Conservation (phyloP, 179 eudicot species). For the Silene vulgaris region DNA sequence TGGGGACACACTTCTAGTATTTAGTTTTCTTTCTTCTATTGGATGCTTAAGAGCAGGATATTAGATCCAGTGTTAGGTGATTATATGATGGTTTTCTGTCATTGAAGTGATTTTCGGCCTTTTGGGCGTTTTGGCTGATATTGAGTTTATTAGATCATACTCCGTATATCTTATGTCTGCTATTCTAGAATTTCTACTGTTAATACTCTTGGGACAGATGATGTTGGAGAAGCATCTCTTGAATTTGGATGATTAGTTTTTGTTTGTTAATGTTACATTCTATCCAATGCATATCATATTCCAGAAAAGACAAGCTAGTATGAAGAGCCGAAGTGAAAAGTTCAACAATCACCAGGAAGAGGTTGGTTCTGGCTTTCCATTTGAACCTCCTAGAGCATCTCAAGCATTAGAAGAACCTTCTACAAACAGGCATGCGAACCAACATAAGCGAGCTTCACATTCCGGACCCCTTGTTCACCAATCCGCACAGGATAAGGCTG, state of each 20-base stretch:
- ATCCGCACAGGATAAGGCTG: conserved; percentile 63
- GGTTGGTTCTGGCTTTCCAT: conserved; percentile 88
- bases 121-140: neutral
- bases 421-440: conserved; percentile 36
- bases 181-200: conserved; percentile 6
- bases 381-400: conserved; percentile 80
- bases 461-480: conserved; percentile 84
- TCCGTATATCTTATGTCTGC: neutral
- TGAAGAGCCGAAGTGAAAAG: conserved; percentile 90
- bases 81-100: neutral
- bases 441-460: conserved; percentile 76
- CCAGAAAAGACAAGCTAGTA: conserved; percentile 67
- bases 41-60: conserved; percentile 7
- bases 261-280: no score
- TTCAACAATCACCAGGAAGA: conserved; percentile 83
- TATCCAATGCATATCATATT: neutral
- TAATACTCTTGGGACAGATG: neutral
- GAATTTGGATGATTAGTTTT: no score
- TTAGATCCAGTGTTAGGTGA: neutral
- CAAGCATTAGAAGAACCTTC: conserved; percentile 50
- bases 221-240: no score
- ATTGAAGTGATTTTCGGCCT: no score
- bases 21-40: neutral
- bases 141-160: neutral
- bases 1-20: neutral